Evolutionary conservation across 2,329 filamentous ascomycete genomes (phyloP).

Genomic region (Colletotrichum lupini): DNA sequence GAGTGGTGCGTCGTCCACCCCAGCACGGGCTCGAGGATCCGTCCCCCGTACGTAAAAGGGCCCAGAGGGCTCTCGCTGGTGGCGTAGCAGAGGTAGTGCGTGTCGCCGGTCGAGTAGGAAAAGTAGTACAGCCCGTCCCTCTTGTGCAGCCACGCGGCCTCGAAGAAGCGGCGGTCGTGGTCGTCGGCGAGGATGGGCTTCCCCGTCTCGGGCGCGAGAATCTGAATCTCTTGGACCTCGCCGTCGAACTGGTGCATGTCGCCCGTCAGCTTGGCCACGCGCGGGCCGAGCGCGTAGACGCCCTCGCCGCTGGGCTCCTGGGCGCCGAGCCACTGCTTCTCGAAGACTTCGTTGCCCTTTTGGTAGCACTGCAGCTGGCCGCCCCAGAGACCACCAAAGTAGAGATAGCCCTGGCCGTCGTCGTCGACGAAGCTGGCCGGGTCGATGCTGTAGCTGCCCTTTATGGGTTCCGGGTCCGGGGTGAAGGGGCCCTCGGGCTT

Average conservation of each 20-base stretch:
- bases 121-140: constrained; percentile 77
- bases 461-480: constrained; percentile 72
- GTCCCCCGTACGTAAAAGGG: constrained; percentile 78
- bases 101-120: constrained; percentile 82
- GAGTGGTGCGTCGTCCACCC: constrained; percentile 88
- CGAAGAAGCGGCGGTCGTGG: constrained; percentile 82
- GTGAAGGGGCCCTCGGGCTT: constrained; percentile 76
- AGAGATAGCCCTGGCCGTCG: constrained; percentile 56
- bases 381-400: constrained; percentile 85
- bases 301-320: constrained; percentile 69
- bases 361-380: constrained; percentile 84
- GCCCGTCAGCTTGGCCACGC: constrained; percentile 71
- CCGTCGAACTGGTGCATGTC: constrained; percentile 74
- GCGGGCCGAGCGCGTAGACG: constrained; percentile 70
- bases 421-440: constrained; percentile 79
- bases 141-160: constrained; percentile 85
- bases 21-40: constrained; percentile 79
- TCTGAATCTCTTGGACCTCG: constrained; percentile 68
- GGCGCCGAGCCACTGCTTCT: constrained; percentile 63
- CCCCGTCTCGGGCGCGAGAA: constrained; percentile 71
- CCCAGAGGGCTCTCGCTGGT: constrained; percentile 72
- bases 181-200: constrained; percentile 72
- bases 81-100: constrained; percentile 79
- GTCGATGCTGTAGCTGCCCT: constrained; percentile 80
- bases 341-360: constrained; percentile 63